Conservation (phyloP, 2,329 filamentous ascomycete genomes). For the Trichoderma aggressivum region DNA sequence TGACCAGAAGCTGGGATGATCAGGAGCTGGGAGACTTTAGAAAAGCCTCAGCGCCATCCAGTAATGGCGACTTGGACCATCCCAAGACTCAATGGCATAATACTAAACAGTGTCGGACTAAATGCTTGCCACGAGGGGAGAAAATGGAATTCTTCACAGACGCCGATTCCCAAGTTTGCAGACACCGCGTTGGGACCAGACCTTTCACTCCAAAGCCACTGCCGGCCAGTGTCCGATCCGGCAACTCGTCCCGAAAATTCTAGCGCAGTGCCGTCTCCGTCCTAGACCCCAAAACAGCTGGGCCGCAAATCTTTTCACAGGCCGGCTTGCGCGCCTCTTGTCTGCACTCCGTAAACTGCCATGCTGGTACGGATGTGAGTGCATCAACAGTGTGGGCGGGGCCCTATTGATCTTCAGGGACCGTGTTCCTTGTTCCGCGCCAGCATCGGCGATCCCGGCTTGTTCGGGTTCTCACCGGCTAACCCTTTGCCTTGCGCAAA, state of each 20-base stretch:
- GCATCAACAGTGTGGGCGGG: background rate
- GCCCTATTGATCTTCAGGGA: constrained; percentile 11
- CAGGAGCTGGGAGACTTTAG: background rate
- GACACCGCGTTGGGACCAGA: background rate
- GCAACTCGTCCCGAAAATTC: background rate
- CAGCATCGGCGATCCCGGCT: constrained; percentile 12
- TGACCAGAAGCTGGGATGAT: background rate
- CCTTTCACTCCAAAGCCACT: background rate
- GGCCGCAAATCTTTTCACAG: background rate
- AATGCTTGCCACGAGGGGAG: background rate
- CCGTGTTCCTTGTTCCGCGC: constrained; percentile 5
- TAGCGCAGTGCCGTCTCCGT: background rate
- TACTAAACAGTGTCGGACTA: background rate
- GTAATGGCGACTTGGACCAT: background rate
- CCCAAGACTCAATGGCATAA: background rate
- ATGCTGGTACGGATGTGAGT: background rate
- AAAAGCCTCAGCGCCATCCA: background rate
- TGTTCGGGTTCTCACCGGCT: background rate
- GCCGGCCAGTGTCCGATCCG: background rate
- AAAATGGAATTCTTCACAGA: background rate
- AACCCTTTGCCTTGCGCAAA: background rate
- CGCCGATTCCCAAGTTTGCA: background rate
- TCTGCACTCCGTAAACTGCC: background rate
- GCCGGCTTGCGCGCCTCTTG: background rate
- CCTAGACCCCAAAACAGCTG: background rate